These are phyloP conservation scores for Millerozyma miso DNA, from an alignment of 805 yeast species.

Conservation along the genomic window DNA sequence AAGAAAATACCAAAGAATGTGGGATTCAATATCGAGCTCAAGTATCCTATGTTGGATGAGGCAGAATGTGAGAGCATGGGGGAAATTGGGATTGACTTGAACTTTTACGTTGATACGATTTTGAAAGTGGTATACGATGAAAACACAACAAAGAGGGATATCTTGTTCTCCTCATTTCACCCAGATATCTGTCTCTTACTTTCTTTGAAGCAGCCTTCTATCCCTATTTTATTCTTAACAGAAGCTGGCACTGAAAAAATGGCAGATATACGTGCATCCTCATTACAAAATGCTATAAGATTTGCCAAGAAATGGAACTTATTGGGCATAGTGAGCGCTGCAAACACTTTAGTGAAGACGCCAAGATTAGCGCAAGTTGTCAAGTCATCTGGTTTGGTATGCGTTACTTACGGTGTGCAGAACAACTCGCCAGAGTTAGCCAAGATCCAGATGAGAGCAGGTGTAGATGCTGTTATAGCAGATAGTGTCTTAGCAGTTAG, in stretches of 20 bases:
- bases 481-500: constrained; percentile 93
- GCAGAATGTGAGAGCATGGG: constrained; percentile 88
- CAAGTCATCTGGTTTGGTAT: constrained; percentile 84
- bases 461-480: constrained; percentile 98
- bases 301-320: constrained; percentile 89
- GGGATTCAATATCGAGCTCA: constrained; percentile 92
- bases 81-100: constrained; percentile 74
- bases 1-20: constrained; percentile 74
- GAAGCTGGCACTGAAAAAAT: constrained; percentile 81
- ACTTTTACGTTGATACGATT: constrained; percentile 85
- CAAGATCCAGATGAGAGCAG: constrained; percentile 81
- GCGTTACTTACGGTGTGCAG: constrained; percentile 84
- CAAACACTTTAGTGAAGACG: constrained; percentile 78
- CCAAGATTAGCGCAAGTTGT: constrained; percentile 91
- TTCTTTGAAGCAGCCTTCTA: constrained; percentile 87
- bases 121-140: constrained; percentile 72
- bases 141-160: constrained; percentile 72
- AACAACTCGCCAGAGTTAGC: constrained; percentile 85
- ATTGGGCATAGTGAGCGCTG: constrained; percentile 87
- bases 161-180: constrained; percentile 88
- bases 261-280: constrained; percentile 87
- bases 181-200: constrained; percentile 87
- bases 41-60: constrained; percentile 93
- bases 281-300: constrained; percentile 85
- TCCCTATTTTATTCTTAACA: constrained; percentile 85